Evolutionary conservation across 1,284 basidiomycete species (phyloP), one percentile per base, ranked within the genome.

Genomic region (Bondarzewia mesenterica): DNA sequence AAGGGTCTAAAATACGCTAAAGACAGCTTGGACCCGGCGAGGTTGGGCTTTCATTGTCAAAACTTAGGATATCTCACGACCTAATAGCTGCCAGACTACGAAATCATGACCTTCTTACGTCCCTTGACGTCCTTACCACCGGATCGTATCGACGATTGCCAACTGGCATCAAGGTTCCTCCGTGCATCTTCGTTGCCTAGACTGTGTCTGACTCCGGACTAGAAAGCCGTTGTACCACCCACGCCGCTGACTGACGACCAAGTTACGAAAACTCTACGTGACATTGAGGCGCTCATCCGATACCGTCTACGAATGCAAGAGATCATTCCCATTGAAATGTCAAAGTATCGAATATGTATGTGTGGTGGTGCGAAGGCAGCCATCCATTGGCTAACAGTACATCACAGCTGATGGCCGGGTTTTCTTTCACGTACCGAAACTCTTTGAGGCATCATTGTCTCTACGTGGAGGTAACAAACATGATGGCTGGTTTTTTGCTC

Each of bases 21-120:
- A 55, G 77, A 85, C 50, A 73, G 72, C 46, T 63, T 88, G 54
- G 83, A 86, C 59, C 75, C 81, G 43, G 80, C 83, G 47, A 78
- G 85, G 84, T 82, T 56, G 44, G n/a, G 23, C 25, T 37, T 10
- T 32, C 29, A 32, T 32, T 32, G 12, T 10, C 5, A 3, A 7
- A 12, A n/a, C n/a, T n/a, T n/a, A 32, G 29, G 12, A n/a, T 32
- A 4, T 32, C n/a, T 32, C 6, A 32, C n/a, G 29, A 32, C 5
- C 29, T n/a, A 10, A n/a, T 7, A 32, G 10, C 18, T 12, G 5
- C 25, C 52, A 89, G 90, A 61, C 75, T 91, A 20, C 78, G 90
- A 48, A 94, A 93, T 61, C 89, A 92, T 55, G 93, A 95, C 62
- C 71, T 94, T n/a, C 71, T 90, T 10, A 92, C 90, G 1, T 92